A percentile compares a stretch with the other conserved stretches of the same genome.
phyloP scores from a whole-genome alignment of 116 monocot species.

The Dioscorea cayenensis region DNA sequence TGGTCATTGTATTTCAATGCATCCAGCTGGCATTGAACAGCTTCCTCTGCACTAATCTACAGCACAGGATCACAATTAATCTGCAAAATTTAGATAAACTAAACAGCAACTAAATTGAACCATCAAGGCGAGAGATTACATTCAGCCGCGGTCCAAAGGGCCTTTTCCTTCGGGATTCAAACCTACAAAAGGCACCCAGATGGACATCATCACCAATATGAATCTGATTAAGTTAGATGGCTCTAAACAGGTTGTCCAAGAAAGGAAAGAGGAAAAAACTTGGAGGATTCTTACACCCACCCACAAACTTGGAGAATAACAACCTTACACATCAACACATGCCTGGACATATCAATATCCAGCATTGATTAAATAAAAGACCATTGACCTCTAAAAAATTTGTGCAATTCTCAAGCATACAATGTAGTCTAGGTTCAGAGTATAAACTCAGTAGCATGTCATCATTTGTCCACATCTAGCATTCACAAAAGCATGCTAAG shows the following conservation, averaged over 20 bases:
- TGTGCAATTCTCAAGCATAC: too few relatives aligned
- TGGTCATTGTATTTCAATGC: conserved; percentile 87
- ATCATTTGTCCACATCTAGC: too few relatives aligned
- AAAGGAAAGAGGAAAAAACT: too few relatives aligned
- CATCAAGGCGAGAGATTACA: conserved; percentile 26
- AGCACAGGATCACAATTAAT: conserved; percentile 10
- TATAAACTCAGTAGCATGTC: too few relatives aligned
- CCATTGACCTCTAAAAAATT: too few relatives aligned
- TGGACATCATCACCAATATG: background rate
- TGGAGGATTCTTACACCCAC: too few relatives aligned
- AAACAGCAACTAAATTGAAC: background rate
- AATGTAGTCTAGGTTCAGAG: too few relatives aligned
- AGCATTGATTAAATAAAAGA: too few relatives aligned
- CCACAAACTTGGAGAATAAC: too few relatives aligned
- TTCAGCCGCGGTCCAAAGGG: conserved; percentile 82
- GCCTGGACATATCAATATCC: too few relatives aligned
- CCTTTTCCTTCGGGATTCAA: conserved; percentile 65
- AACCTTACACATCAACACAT: too few relatives aligned
- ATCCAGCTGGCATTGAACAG: conserved; percentile 76
- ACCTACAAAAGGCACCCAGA: conserved; percentile 33
- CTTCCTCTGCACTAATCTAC: conserved; percentile 91
- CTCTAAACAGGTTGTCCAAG: background rate
- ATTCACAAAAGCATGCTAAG: too few relatives aligned
- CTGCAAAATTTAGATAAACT: background rate
- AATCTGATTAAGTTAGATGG: background rate